Evolutionary conservation across 2,329 filamentous ascomycete species (phyloP), one percentile per base, ranked within the genome.

Genomic region (Erysiphe pulchra): DNA sequence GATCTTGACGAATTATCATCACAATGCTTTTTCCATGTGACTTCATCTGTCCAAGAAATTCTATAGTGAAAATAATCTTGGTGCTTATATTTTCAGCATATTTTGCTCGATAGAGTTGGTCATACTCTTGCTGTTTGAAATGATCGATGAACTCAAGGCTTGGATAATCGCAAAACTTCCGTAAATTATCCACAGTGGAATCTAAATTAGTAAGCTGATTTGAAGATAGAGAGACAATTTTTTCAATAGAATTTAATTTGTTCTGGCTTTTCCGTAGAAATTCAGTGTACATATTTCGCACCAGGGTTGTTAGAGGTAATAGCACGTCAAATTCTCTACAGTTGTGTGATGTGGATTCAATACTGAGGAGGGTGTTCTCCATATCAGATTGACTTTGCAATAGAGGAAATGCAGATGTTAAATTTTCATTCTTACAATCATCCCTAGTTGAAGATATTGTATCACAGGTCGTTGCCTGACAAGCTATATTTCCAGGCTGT

Each of bases 51-150:
- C 66, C 59, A 30, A 76, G 54, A 3, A 78, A 59, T 49, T 75
- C 70, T 40, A 64, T 67, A 6, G 76, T 52, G 51, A 78, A 77
- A 31, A 64, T 66, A 51, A 70, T 73, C 51, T 78, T 78, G 46
- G 69, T 61, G 55, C 73, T 77, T 10, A 70, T 67, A 45, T 67
- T 67, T 46, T 67, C 63, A 1, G 67, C 65, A 50, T 73, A 70
- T 53, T 67, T 74, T 2, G 55, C 56, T 51, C 66, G 65, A 45
- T 64, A 60, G 18, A 66, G 62, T 4, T 57, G 54, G 8, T 63
- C 53, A 2, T 62, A 56, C 46, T 71, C 59, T 12, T 36, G 45
- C 45, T 58, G 55, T 13, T 53, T 51, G 16, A 64, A 53, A 2
- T 58, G 54, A 8, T 68, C 60, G n/a, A 65, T 65, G 20, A 68